A percentile compares a stretch with the other conserved stretches of the same genome.
phyloP scores from a whole-genome alignment of 306 rosid genomes.

The Acacia melanoxylon region DNA sequence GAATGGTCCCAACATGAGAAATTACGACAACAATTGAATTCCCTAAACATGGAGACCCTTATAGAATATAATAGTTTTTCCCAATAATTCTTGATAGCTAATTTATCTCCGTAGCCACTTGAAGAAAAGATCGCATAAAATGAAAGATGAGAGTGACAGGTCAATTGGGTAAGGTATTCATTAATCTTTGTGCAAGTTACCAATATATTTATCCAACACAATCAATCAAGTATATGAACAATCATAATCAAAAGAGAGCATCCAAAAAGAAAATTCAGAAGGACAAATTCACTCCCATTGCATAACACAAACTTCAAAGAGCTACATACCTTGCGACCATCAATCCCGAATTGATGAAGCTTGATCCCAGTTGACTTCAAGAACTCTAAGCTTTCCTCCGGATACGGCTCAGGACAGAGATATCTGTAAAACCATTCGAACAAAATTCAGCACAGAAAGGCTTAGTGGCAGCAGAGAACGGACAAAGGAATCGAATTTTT shows the following conservation, averaged over 20 bases:
- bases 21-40: conserved; percentile 23
- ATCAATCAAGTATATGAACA: conserved; percentile 16
- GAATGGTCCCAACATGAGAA: conserved; percentile 4
- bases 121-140: conserved; percentile 1
- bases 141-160: conserved; percentile 27
- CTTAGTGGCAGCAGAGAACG: neutral
- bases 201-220: neutral
- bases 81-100: conserved; percentile 20
- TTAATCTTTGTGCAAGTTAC: conserved; percentile 28
- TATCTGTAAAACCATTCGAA: conserved; percentile 50
- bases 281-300: neutral
- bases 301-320: neutral
- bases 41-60: conserved; percentile 3
- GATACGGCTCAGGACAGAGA: conserved; percentile 95
- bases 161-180: conserved; percentile 26
- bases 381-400: conserved; percentile 78
- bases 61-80: conserved; percentile 6
- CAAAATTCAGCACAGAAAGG: conserved; percentile 8
- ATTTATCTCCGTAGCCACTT: conserved; percentile 17
- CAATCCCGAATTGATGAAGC: conserved; percentile 92
- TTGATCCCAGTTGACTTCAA: conserved; percentile 81
- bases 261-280: neutral
- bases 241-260: neutral
- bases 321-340: conserved; percentile 77
- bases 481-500: neutral